Conservation (phyloP, 352 stramenopile genomes). For the Phytophthora lateralis region DNA sequence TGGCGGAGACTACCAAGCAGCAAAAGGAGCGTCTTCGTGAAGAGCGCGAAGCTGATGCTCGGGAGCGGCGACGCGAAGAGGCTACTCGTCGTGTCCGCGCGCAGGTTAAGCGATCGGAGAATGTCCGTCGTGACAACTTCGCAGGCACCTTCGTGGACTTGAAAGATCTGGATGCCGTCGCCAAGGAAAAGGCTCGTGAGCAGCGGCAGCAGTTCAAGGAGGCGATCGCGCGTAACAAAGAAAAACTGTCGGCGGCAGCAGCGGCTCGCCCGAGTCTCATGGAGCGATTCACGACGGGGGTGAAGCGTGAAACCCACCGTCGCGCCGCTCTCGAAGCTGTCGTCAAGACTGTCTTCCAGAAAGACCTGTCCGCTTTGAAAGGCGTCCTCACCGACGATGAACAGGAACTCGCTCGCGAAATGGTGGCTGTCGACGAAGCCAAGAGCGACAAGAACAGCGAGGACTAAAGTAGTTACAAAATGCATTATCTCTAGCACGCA, state of each 20-base stretch:
- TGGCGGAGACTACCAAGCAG: slow-evolving; percentile 35
- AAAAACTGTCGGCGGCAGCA: slow-evolving; percentile 53
- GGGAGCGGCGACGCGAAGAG: slow-evolving; percentile 48
- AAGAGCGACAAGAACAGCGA: slow-evolving; percentile 16
- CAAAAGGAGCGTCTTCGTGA: slow-evolving; percentile 47
- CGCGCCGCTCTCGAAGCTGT: slow-evolving; percentile 68
- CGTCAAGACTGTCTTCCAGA: slow-evolving; percentile 77
- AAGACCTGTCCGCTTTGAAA: slow-evolving; percentile 61
- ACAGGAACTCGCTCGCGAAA: slow-evolving; percentile 57
- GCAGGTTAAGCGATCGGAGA: slow-evolving; percentile 60
- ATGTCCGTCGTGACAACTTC: slow-evolving; percentile 54
- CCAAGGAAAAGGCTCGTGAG: slow-evolving; percentile 64
- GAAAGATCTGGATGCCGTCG: slow-evolving; percentile 37
- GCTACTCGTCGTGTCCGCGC: slow-evolving; percentile 54
- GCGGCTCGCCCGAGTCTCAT: slow-evolving; percentile 68
- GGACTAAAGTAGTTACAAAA: slow-evolving; percentile 12
- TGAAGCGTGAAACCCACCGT: slow-evolving; percentile 77
- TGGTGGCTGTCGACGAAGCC: slow-evolving; percentile 45
- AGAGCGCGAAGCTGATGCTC: slow-evolving; percentile 52
- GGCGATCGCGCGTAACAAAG: slow-evolving; percentile 67
- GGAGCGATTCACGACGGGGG: slow-evolving; percentile 71
- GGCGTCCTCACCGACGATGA: slow-evolving; percentile 73
- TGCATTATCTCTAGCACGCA: slow-evolving; percentile 3
- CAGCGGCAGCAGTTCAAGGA: slow-evolving; percentile 64
- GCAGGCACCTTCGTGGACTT: slow-evolving; percentile 54